phyloP scores from a whole-genome alignment of 192 early-diverging fungal genomes.

The Phycomyces nitens region DNA sequence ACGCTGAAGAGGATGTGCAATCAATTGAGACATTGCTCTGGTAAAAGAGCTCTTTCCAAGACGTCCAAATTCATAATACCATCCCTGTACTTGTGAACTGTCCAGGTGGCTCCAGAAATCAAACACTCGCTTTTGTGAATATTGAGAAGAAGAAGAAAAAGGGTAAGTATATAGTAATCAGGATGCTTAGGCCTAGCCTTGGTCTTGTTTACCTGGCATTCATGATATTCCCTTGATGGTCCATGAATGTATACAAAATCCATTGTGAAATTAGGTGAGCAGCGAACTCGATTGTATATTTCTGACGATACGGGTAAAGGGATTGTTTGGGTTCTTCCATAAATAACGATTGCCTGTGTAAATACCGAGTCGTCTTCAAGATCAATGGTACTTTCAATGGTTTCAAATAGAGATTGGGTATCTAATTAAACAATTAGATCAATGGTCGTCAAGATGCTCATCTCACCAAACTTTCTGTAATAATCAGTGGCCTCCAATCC shows the following conservation, averaged over 20 bases:
- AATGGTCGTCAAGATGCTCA: neutral
- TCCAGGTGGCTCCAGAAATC: neutral
- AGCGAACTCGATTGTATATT: neutral
- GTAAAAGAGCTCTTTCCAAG: neutral
- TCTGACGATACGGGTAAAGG: neutral
- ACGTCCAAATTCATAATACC: constrained; percentile 1
- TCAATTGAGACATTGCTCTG: neutral
- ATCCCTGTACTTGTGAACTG: neutral
- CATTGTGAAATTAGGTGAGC: neutral
- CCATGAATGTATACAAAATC: constrained; percentile 1
- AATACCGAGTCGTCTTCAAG: neutral
- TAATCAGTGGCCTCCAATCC: neutral
- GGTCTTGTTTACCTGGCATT: neutral
- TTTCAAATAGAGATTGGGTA: neutral
- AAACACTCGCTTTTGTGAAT: neutral
- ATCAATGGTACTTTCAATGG: neutral
- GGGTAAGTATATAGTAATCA: no score
- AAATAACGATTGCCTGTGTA: neutral
- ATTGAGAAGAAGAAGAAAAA: no score
- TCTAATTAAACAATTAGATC: no score
- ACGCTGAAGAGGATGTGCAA: neutral
- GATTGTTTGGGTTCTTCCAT: neutral
- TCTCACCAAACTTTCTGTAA: neutral
- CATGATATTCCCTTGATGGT: neutral
- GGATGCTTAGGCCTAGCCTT: neutral